phyloP scores from a whole-genome alignment of 352 stramenopile species.

The Chrysophaeum taylorii region DNA sequence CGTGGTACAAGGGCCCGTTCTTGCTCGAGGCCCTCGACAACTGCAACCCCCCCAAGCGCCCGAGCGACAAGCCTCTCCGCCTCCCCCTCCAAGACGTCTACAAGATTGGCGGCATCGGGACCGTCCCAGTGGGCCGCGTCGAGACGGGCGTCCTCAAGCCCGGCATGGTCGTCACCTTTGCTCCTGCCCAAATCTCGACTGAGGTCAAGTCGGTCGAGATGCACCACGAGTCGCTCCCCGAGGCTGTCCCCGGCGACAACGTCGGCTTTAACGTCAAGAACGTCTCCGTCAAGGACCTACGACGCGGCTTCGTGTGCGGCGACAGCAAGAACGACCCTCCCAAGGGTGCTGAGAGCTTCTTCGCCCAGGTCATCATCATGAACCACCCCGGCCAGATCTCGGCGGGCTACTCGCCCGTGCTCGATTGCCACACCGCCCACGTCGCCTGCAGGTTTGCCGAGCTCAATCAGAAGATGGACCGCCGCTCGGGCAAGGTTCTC shows the following conservation, averaged over 20 bases:
- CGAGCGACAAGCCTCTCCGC: slow-evolving; percentile 84
- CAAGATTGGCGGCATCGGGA: slow-evolving; percentile 93
- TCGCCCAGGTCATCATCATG: slow-evolving; percentile 89
- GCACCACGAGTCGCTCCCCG: slow-evolving; percentile 78
- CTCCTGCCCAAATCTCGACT: slow-evolving; percentile 68
- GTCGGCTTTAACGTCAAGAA: slow-evolving; percentile 97
- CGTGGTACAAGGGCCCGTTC: slow-evolving; percentile 88
- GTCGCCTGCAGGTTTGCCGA: slow-evolving; percentile 84
- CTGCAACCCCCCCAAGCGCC: slow-evolving; percentile 74
- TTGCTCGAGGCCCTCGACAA: slow-evolving; percentile 82
- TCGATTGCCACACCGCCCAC: slow-evolving; percentile 95
- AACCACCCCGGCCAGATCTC: slow-evolving; percentile 83
- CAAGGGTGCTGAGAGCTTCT: slow-evolving; percentile 65
- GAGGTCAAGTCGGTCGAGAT: slow-evolving; percentile 92
- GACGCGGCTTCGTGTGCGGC: slow-evolving; percentile 80
- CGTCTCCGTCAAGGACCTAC: slow-evolving; percentile 81
- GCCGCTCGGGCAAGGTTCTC: slow-evolving; percentile 82
- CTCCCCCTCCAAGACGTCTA: slow-evolving; percentile 91
- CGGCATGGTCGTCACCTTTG: slow-evolving; percentile 79
- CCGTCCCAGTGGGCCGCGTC: slow-evolving; percentile 86
- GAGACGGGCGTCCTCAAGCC: slow-evolving; percentile 90
- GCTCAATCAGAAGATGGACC: slow-evolving; percentile 92
- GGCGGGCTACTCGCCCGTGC: slow-evolving; percentile 80
- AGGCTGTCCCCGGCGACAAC: slow-evolving; percentile 83
- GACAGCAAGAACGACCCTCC: slow-evolving; percentile 83